Conservation (phyloP, 768 basidiomycete species). For the Boletus pseudopeckii region DNA sequence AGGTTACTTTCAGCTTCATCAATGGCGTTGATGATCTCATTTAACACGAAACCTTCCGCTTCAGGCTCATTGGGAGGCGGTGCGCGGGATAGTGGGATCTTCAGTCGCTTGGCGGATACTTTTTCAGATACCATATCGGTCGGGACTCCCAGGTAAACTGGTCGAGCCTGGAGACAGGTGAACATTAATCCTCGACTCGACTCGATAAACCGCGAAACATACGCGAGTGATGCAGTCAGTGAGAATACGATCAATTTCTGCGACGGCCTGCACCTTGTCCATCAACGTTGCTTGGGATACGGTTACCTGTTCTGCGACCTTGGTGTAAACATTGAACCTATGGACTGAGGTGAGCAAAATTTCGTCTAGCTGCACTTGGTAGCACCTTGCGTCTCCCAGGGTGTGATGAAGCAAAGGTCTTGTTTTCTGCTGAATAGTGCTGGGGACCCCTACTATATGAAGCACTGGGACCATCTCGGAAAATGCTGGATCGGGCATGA, state of each 20-base stretch:
- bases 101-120: constrained; percentile 62
- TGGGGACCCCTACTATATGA: constrained; percentile 83
- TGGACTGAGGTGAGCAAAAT: neutral
- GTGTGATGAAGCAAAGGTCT: constrained; percentile 85
- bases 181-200: neutral
- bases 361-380: neutral
- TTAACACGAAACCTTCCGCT: constrained; percentile 66
- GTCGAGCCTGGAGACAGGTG: constrained; percentile 54
- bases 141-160: constrained; percentile 84
- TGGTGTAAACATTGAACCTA: constrained; percentile 77
- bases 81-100: constrained; percentile 50
- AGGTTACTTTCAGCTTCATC: constrained; percentile 58
- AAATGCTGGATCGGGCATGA: constrained; percentile 44
- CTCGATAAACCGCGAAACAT: constrained; percentile 5
- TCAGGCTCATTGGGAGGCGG: constrained; percentile 52
- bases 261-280: constrained; percentile 50
- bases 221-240: constrained; percentile 61
- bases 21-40: constrained; percentile 65
- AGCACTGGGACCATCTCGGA: constrained; percentile 89
- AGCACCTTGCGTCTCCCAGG: constrained; percentile 73
- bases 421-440: constrained; percentile 64
- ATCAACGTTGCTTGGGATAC: constrained; percentile 60
- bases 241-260: constrained; percentile 77
- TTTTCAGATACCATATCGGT: constrained; percentile 74
- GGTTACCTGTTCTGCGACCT: constrained; percentile 74